Percentiles rank a stretch among this genome's conserved stretches.
phyloP scores from a whole-genome alignment of 768 basidiomycete species.

The Mrakia hoshinonis region DNA sequence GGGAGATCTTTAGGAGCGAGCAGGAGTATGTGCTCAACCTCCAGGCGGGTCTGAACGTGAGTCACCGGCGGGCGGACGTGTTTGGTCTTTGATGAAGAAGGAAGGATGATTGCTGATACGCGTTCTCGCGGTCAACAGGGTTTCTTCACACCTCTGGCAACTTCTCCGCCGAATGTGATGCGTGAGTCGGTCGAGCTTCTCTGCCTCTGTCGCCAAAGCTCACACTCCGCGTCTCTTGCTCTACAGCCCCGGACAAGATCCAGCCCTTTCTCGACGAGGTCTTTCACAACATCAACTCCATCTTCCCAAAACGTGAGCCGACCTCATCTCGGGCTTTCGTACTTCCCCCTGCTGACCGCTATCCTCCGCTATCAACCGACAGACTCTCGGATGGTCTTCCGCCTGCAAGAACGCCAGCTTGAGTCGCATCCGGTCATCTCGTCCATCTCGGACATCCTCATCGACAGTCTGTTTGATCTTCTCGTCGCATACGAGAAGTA shows the following conservation, averaged over 20 bases:
- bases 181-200: neutral
- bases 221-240: neutral
- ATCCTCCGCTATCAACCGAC: neutral
- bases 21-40: slow-evolving; percentile 24
- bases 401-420: slow-evolving; percentile 25
- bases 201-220: neutral
- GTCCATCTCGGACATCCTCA: slow-evolving; percentile 20
- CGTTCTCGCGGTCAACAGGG: neutral
- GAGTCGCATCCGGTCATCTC: slow-evolving; percentile 23
- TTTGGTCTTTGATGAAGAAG: neutral
- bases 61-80: neutral
- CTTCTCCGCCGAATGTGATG: neutral
- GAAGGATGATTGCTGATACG: neutral
- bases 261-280: slow-evolving; percentile 12
- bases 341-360: neutral
- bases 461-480: slow-evolving; percentile 18
- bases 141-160: slow-evolving; percentile 11
- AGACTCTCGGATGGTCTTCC: slow-evolving; percentile 25
- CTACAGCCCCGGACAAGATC: neutral
- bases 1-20: slow-evolving; percentile 27
- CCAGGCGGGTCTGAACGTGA: slow-evolving; percentile 24
- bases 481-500: slow-evolving; percentile 26
- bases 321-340: neutral
- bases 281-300: slow-evolving; percentile 19
- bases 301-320: slow-evolving; percentile 24